A percentile compares a stretch with the other conserved stretches of the same genome.
Evolutionary conservation across 2,329 filamentous ascomycete species (phyloP).

Genomic region (Didymella keratinophila): DNA sequence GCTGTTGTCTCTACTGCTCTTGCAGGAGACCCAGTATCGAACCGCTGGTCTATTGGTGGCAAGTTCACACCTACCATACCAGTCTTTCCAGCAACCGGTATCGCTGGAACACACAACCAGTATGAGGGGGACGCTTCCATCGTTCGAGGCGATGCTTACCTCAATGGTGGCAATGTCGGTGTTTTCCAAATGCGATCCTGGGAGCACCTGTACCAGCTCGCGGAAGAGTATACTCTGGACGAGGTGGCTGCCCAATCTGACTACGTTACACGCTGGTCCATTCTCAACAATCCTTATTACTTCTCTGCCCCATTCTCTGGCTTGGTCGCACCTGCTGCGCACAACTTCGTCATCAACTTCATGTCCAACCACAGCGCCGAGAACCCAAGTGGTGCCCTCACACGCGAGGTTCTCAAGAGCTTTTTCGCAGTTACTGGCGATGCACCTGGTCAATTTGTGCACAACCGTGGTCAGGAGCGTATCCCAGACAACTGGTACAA

Average conservation of each 20-base stretch:
- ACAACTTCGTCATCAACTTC: slow-evolving; percentile 30
- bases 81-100: slow-evolving; percentile 25
- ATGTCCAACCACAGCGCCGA: slow-evolving; percentile 35
- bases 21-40: slow-evolving; percentile 25
- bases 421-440: slow-evolving; percentile 32
- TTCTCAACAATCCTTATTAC: slow-evolving; percentile 30
- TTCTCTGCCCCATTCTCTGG: slow-evolving; percentile 29
- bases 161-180: slow-evolving; percentile 25
- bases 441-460: slow-evolving; percentile 27
- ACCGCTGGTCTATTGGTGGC: slow-evolving; percentile 27
- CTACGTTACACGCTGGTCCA: slow-evolving; percentile 27
- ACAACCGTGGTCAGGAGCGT: slow-evolving; percentile 28
- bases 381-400: slow-evolving; percentile 30
- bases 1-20: slow-evolving; percentile 25
- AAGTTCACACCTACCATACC: slow-evolving; percentile 24
- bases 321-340: slow-evolving; percentile 27
- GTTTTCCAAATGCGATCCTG: slow-evolving; percentile 31
- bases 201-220: slow-evolving; percentile 21
- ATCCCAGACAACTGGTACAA: slow-evolving; percentile 35
- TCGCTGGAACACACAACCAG: slow-evolving; percentile 27
- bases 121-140: slow-evolving; percentile 33
- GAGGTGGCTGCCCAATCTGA: slow-evolving; percentile 26
- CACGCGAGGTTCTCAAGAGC: slow-evolving; percentile 28
- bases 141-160: slow-evolving; percentile 28
- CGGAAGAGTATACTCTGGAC: slow-evolving; percentile 26